Conservation (phyloP, 257 asterid genomes). For the Mentha longifolia region DNA sequence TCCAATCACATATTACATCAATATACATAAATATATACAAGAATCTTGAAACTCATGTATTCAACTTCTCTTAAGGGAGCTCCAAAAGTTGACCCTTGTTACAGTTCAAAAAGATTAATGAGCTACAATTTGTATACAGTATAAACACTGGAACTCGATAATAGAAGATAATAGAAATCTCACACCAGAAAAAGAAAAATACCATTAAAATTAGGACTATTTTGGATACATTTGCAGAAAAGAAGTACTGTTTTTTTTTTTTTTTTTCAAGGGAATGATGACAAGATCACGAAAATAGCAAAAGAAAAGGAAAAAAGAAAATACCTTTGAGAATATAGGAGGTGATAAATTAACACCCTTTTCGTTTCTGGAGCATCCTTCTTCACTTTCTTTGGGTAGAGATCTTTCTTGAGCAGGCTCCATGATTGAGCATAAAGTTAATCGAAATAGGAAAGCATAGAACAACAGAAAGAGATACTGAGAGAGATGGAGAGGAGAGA, state of each 20-base stretch:
- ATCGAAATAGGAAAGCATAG: background rate
- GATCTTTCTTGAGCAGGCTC: conserved; percentile 48
- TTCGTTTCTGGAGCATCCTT: conserved; percentile 36
- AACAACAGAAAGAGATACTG: conserved; percentile 9
- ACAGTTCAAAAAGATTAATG: conserved; percentile 20
- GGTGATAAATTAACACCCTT: conserved; percentile 33
- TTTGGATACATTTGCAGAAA: conserved; percentile 28
- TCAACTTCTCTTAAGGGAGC: conserved; percentile 7
- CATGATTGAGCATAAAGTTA: conserved; percentile 42
- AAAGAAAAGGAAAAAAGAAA: background rate
- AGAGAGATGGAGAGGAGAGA: background rate
- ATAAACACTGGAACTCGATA: background rate
- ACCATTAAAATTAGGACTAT: conserved; percentile 8
- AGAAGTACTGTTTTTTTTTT: background rate
- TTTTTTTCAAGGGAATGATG: conserved; percentile 1
- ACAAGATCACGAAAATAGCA: conserved; percentile 8
- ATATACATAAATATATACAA: conserved; percentile 9
- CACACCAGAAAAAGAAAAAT: conserved; percentile 11
- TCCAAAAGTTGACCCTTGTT: conserved; percentile 2
- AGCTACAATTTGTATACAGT: conserved; percentile 28
- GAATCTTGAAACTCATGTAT: background rate
- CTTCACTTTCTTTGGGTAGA: conserved; percentile 40
- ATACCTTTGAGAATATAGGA: conserved; percentile 42
- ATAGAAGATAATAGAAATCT: background rate
- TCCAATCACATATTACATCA: conserved; percentile 23